Evolutionary conservation across 352 stramenopile genomes (phyloP).

Genomic region (Pythium guiyangense): DNA sequence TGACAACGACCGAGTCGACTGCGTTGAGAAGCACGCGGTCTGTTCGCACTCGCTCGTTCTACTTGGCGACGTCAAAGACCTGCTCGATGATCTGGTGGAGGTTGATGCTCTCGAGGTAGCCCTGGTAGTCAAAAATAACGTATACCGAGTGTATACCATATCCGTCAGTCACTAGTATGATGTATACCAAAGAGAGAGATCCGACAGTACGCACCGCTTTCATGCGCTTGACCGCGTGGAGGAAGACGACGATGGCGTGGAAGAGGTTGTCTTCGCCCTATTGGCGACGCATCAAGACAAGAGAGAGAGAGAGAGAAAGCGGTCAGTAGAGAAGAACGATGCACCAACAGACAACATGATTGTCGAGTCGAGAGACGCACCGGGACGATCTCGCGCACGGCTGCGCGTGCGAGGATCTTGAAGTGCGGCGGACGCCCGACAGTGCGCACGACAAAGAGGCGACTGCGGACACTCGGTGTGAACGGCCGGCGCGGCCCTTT

Average conservation of each 20-base stretch:
- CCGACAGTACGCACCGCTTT: slow-evolving; percentile 52
- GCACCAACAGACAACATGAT: not conserved
- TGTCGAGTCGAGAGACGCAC: slow-evolving; percentile 22
- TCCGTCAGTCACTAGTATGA: not conserved
- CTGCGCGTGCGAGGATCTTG: slow-evolving; percentile 72
- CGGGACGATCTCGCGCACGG: slow-evolving; percentile 78
- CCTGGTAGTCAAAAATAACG: slow-evolving; percentile 18
- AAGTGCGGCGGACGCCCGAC: slow-evolving; percentile 75
- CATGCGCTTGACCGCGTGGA: slow-evolving; percentile 81
- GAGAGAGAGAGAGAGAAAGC: not conserved
- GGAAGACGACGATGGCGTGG: slow-evolving; percentile 79
- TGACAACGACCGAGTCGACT: no score
- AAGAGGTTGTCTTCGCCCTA: slow-evolving; percentile 84
- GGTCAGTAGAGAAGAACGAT: not conserved
- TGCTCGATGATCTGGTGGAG: slow-evolving; percentile 80
- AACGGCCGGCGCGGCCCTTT: slow-evolving; percentile 72
- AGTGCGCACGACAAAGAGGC: slow-evolving; percentile 75
- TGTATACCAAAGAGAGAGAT: not conserved
- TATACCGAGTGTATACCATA: not conserved
- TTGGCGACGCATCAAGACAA: not conserved
- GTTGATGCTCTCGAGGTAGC: slow-evolving; percentile 86
- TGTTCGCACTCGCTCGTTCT: slow-evolving; percentile 10
- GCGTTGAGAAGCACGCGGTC: no score
- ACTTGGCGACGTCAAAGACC: slow-evolving; percentile 84
- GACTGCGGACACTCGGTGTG: slow-evolving; percentile 60